phyloP scores from a whole-genome alignment of 176 grass and related monocot species.

The Aechmea fasciata region DNA sequence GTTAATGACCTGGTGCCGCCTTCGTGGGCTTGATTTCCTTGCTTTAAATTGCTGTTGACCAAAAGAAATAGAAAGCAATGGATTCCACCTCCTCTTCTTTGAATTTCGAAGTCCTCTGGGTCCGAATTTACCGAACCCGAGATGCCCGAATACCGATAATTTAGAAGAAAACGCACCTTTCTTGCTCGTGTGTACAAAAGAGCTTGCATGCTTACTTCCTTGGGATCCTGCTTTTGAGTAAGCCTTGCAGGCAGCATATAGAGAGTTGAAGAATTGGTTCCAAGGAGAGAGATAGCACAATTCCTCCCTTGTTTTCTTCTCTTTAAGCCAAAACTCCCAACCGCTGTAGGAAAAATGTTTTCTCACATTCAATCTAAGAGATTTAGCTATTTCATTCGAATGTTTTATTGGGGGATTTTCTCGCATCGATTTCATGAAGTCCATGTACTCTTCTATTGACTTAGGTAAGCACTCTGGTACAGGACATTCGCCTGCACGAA shows the following conservation, averaged over 20 bases:
- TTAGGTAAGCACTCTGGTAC: constrained; percentile 20
- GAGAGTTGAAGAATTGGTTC: constrained; percentile 43
- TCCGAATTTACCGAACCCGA: not conserved
- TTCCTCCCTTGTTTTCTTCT: constrained; percentile 22
- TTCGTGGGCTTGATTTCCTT: constrained; percentile 30
- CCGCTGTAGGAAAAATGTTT: constrained; percentile 47
- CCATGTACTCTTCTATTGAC: constrained; percentile 37
- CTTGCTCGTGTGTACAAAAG: not conserved
- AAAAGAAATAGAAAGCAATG: constrained; percentile 9
- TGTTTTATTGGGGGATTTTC: constrained; percentile 7
- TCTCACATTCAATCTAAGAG: constrained; percentile 41
- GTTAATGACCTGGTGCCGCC: not conserved
- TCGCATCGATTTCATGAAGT: constrained; percentile 25
- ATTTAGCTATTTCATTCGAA: constrained; percentile 11
- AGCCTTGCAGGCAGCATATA: constrained; percentile 49
- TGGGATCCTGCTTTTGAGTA: constrained; percentile 25
- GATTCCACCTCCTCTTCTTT: constrained; percentile 10
- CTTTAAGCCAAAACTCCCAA: constrained; percentile 27
- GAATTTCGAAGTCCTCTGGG: not conserved
- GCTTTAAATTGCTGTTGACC: constrained; percentile 32
- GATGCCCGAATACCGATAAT: constrained; percentile 2
- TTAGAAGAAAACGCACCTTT: constrained; percentile 15
- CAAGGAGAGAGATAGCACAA: constrained; percentile 27
- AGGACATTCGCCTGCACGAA: not conserved
- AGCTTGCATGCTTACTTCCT: constrained; percentile 7